Conservation (phyloP, 352 stramenopile genomes). For the Elongisporangium undulatum region DNA sequence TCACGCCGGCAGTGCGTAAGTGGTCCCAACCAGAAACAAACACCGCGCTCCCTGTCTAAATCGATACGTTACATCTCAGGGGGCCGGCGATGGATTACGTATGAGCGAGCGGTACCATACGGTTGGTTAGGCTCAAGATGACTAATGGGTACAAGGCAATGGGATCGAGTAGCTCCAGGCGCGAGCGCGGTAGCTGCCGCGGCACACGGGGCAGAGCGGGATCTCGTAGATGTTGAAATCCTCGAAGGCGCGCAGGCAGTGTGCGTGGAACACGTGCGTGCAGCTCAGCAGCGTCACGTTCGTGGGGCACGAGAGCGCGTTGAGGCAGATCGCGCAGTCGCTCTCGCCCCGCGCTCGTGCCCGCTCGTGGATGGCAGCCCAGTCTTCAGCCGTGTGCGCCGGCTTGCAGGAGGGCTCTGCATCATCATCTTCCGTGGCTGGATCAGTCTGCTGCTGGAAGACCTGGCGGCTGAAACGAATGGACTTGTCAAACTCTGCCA, state of each 20-base stretch:
- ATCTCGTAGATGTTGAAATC: constrained; percentile 87
- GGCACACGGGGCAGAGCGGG: constrained; percentile 71
- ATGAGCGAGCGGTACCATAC: background rate
- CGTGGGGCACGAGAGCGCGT: constrained; percentile 47
- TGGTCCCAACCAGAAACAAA: background rate
- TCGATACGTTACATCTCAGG: background rate
- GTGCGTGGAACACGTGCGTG: constrained; percentile 69
- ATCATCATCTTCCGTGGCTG: constrained; percentile 33
- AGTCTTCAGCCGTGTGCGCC: constrained; percentile 20
- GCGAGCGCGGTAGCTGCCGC: constrained; percentile 27
- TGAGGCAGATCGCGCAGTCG: constrained; percentile 85
- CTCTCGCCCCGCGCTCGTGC: constrained; percentile 35
- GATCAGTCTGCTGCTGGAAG: constrained; percentile 28
- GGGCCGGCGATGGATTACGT: background rate
- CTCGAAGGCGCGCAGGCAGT: constrained; percentile 76
- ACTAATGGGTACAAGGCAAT: background rate
- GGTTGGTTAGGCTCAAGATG: background rate
- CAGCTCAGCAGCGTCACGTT: constrained; percentile 68
- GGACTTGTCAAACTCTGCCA: constrained; percentile 71
- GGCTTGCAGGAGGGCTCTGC: background rate
- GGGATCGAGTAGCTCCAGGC: constrained; percentile 6
- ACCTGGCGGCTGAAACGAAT: constrained; percentile 60
- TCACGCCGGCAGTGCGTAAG: background rate
- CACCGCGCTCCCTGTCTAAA: background rate
- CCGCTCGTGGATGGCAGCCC: constrained; percentile 27